These are phyloP conservation scores for Pinus tabuliformis DNA, from an alignment of 75 land plant genomes.

Conservation along the genomic window DNA sequence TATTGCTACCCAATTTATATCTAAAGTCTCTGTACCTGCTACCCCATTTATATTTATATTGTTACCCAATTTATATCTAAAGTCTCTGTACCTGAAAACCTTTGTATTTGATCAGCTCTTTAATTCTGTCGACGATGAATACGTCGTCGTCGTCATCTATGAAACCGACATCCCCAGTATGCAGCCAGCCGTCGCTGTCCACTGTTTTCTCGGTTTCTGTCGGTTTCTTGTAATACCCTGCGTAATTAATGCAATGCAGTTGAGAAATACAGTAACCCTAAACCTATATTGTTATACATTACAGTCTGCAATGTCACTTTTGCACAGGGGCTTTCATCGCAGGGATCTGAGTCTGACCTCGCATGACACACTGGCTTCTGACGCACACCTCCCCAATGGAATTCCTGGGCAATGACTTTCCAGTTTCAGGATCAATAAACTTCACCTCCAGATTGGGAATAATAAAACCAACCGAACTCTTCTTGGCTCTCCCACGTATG, in stretches of 20 bases:
- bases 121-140: conserved; percentile 88
- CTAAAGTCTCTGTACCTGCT: too few species aligned
- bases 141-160: conserved; percentile 94
- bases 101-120: conserved; percentile 96
- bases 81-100: conserved; percentile 73
- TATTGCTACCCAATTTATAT: too few species aligned
- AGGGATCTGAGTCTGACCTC: conserved; percentile 43
- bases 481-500: conserved; percentile 55
- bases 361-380: conserved; percentile 89
- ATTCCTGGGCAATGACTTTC: conserved; percentile 65
- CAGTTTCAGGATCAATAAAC: conserved; percentile 81
- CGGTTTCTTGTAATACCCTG: conserved; percentile 83
- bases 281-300: too few species aligned
- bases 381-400: conserved; percentile 86
- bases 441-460: conserved; percentile 89
- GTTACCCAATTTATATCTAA: too few species aligned
- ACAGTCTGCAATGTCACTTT: too few species aligned
- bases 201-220: conserved; percentile 64
- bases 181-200: conserved; percentile 86
- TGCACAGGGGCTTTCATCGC: background rate
- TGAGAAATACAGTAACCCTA: too few species aligned
- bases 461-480: conserved; percentile 87
- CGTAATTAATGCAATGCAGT: too few species aligned
- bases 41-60: too few species aligned
- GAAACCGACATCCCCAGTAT: conserved; percentile 92